Conservation (phyloP, 306 rosid species). For the Luffa aegyptiaca region DNA sequence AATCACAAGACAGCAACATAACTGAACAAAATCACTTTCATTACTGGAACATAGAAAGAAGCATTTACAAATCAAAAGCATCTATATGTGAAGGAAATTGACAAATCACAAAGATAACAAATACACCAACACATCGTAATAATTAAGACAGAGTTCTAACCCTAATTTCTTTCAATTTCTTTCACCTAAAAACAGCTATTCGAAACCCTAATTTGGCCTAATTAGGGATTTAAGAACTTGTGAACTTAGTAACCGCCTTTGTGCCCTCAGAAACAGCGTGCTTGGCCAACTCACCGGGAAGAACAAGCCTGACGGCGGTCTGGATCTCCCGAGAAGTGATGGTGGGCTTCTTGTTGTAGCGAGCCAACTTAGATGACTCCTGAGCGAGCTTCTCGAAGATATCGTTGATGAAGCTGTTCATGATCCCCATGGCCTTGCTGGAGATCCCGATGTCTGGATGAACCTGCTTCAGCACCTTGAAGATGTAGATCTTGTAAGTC, state of each 20-base stretch:
- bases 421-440: conserved; percentile 81
- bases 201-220: background rate
- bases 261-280: conserved; percentile 81
- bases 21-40: background rate
- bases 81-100: background rate
- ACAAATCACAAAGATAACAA: background rate
- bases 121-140: background rate
- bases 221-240: conserved; percentile 30
- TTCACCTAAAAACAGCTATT: background rate
- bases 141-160: background rate
- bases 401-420: conserved; percentile 73
- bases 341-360: conserved; percentile 67
- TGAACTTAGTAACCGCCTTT: conserved; percentile 64
- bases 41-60: background rate
- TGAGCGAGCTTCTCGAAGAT: conserved; percentile 79
- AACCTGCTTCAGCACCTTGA: conserved; percentile 75
- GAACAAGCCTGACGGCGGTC: conserved; percentile 61
- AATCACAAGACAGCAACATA: background rate
- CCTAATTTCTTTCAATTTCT: background rate
- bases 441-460: conserved; percentile 78
- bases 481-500: conserved; percentile 72
- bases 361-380: conserved; percentile 48
- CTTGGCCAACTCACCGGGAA: conserved; percentile 72
- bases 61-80: background rate
- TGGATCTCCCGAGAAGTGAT: conserved; percentile 75